Conservation (phyloP, 2,329 filamentous ascomycete genomes). For the Beauveria caledonica region DNA sequence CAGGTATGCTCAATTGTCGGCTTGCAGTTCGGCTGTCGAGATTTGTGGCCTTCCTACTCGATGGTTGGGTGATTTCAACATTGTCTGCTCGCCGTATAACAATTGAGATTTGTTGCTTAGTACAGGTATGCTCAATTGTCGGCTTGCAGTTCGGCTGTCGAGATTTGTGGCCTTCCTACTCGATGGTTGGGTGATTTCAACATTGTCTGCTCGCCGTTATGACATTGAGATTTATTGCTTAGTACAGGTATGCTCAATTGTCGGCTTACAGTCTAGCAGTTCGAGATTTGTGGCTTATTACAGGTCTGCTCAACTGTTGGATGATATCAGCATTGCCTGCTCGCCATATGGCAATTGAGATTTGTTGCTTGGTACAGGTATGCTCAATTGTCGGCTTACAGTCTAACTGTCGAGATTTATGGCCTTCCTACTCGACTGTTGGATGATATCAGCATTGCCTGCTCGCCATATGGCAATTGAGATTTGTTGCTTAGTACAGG, state of each 20-base stretch:
- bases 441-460: not conserved
- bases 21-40: no score
- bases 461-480: no score
- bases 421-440: not conserved
- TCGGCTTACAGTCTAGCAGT: no score
- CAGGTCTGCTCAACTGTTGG: no score
- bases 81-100: not conserved
- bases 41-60: no score
- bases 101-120: not conserved
- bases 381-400: not conserved
- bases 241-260: no score
- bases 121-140: not conserved
- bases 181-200: not conserved
- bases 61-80: no score
- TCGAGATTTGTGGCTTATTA: no score
- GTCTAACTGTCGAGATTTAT: not conserved
- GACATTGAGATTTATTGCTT: no score
- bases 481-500: no score
- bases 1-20: no score
- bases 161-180: not conserved
- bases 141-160: not conserved
- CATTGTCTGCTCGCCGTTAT: no score
- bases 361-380: not conserved
- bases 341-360: not conserved
- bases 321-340: not conserved